phyloP scores from a whole-genome alignment of 2,329 filamentous ascomycete genomes.

The Pezizomycotina sp. region DNA sequence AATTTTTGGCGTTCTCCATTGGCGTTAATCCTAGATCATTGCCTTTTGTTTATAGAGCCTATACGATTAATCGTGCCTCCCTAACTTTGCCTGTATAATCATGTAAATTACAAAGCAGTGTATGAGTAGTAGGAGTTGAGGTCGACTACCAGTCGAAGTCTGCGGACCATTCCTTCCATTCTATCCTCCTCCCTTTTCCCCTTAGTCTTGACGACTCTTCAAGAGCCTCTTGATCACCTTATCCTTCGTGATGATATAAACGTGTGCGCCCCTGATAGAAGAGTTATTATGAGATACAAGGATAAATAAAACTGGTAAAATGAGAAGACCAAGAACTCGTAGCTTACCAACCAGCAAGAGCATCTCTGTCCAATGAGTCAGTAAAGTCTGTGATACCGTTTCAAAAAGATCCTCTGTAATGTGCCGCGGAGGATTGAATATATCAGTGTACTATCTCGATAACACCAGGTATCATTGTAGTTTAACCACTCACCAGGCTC shows the following conservation, averaged over 20 bases:
- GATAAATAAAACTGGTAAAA: not conserved
- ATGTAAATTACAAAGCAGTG: conserved; percentile 2
- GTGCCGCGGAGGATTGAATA: no score
- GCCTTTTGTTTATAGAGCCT: not conserved
- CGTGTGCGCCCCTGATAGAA: conserved; percentile 57
- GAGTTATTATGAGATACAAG: not conserved
- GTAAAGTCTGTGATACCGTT: conserved; percentile 86
- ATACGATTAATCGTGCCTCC: conserved; percentile 5
- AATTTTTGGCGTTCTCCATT: no score
- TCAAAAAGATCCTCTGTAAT: conserved; percentile 96
- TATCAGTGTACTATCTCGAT: no score
- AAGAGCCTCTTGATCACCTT: conserved; percentile 98
- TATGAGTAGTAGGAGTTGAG: not conserved
- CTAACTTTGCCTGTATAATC: conserved; percentile 1
- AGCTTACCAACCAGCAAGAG: conserved; percentile 66
- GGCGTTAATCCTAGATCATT: not conserved
- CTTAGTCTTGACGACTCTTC: conserved; percentile 88
- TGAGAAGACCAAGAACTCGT: not conserved
- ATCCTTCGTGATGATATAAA: conserved; percentile 99
- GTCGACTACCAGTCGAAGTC: not conserved
- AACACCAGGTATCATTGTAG: conserved; percentile 6
- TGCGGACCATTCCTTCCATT: no score
- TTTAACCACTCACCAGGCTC: conserved; percentile 1
- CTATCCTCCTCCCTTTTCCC: no score
- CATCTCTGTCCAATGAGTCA: conserved; percentile 93